Conservation (phyloP, 2,329 filamentous ascomycete species). For the Bimuria novae-zelandiae region DNA sequence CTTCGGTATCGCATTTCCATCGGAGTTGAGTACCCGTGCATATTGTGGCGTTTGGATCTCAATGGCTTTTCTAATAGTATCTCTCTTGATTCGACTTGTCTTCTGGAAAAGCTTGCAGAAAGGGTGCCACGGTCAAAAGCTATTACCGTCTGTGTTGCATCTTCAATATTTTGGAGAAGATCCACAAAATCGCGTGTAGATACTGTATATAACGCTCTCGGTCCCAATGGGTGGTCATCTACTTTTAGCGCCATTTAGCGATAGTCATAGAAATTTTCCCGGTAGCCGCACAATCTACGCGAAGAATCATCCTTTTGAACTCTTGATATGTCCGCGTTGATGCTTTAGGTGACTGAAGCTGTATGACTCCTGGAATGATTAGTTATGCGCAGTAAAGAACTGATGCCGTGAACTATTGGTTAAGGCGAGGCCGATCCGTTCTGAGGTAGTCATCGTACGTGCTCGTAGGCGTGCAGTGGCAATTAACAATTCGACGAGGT, state of each 20-base stretch:
- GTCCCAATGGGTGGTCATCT: conserved; percentile 12
- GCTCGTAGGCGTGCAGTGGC: no score
- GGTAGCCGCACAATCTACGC: no score
- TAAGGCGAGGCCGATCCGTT: no score
- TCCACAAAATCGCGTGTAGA: neutral
- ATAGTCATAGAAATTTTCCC: neutral
- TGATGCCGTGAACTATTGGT: no score
- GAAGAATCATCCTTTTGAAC: no score
- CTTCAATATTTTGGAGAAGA: neutral
- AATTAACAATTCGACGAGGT: no score
- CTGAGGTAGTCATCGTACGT: no score
- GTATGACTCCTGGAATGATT: no score
- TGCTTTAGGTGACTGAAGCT: no score
- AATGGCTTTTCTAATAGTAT: neutral
- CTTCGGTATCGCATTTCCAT: conserved; percentile 25
- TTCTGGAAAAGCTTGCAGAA: conserved; percentile 18
- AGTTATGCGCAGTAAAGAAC: no score
- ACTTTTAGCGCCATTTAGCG: conserved; percentile 6
- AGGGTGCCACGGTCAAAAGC: conserved; percentile 19
- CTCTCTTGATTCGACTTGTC: conserved; percentile 15
- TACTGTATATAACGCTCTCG: conserved; percentile 16
- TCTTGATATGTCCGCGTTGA: no score
- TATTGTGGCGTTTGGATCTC: conserved; percentile 25
- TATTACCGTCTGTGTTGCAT: conserved; percentile 11
- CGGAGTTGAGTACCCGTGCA: conserved; percentile 35